These are phyloP conservation scores for Aeschynomene evenia DNA, from an alignment of 306 rosid genomes.

Conservation along the genomic window DNA sequence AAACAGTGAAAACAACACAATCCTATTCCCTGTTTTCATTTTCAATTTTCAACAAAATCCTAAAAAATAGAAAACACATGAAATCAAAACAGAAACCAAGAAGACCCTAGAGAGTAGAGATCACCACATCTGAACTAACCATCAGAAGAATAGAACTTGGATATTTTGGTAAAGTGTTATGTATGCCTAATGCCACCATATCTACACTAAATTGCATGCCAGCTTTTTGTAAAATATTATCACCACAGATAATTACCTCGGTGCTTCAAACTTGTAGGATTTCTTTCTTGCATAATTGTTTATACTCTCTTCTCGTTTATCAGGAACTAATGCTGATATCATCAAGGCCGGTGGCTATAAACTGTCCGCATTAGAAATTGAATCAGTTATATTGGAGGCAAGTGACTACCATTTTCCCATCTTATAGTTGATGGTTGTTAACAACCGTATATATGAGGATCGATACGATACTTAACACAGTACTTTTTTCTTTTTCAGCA, in stretches of 20 bases:
- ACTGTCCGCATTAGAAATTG: constrained; percentile 88
- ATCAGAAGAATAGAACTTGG: background rate
- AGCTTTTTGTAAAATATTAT: background rate
- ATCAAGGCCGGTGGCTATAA: constrained; percentile 97
- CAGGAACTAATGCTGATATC: constrained; percentile 87
- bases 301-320: constrained; percentile 26
- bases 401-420: constrained; percentile 26
- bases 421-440: background rate
- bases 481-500: constrained; percentile 56
- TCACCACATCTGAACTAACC: constrained; percentile 1
- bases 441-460: background rate
- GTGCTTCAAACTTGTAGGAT: background rate
- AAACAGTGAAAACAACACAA: background rate
- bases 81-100: too few relatives aligned
- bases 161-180: background rate
- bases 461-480: constrained; percentile 1
- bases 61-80: too few relatives aligned
- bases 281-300: background rate
- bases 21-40: too few relatives aligned
- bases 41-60: too few relatives aligned
- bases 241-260: background rate
- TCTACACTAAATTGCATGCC: background rate
- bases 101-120: too few relatives aligned
- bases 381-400: constrained; percentile 82
- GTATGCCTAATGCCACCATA: background rate